These are phyloP conservation scores for Pseudogymnoascus sp. DNA, from an alignment of 2,329 filamentous ascomycete species.

Conservation along the genomic window DNA sequence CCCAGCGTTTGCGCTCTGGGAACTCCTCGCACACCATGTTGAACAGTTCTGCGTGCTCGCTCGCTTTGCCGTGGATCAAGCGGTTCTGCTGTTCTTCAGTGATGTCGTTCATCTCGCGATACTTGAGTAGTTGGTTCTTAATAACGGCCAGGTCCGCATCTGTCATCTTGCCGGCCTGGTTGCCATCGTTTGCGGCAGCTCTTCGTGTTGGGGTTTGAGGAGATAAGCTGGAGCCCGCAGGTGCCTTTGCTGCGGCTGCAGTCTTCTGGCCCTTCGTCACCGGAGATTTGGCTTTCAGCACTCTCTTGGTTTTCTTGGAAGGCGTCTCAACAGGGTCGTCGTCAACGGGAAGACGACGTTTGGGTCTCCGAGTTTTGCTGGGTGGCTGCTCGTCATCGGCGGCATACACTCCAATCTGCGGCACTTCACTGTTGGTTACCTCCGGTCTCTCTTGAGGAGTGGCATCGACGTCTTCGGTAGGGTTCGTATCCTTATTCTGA, in stretches of 20 bases:
- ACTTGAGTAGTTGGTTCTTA: conserved; percentile 32
- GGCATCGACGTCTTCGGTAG: not conserved
- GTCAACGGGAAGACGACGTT: conserved; percentile 18
- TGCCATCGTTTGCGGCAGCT: not conserved
- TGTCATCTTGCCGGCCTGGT: not conserved
- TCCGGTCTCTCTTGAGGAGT: not conserved
- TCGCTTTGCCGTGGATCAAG: conserved; percentile 30
- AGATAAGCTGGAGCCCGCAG: not conserved
- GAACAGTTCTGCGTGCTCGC: conserved; percentile 41
- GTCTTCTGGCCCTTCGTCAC: not conserved
- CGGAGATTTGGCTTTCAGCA: not conserved
- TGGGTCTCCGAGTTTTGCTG: conserved; percentile 13
- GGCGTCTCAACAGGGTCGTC: not conserved
- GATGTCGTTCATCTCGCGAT: conserved; percentile 36
- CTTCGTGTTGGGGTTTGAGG: not conserved
- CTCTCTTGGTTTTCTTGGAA: not conserved
- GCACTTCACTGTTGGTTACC: not conserved
- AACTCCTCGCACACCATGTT: conserved; percentile 38
- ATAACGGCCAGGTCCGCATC: conserved; percentile 13
- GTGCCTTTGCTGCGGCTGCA: not conserved
- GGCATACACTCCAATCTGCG: not conserved
- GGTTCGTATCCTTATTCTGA: not conserved
- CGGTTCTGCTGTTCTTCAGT: conserved; percentile 41
- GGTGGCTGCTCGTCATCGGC: not conserved
- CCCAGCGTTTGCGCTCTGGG: conserved; percentile 43